Percentiles rank a stretch among this genome's conserved stretches.
phyloP scores from a whole-genome alignment of 306 rosid genomes.

The Neltuma alba region DNA sequence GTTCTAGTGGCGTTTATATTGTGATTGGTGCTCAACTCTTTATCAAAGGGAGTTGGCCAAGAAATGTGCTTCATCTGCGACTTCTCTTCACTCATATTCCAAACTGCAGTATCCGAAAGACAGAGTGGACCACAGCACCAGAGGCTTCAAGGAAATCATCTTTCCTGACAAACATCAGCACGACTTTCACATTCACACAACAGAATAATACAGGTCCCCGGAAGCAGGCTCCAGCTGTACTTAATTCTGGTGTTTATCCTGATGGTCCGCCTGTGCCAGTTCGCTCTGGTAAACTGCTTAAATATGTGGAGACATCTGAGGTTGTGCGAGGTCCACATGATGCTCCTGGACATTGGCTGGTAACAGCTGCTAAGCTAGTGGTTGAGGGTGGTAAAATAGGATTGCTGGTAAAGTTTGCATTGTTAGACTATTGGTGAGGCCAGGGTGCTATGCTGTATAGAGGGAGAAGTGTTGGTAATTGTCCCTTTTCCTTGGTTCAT shows the following conservation, averaged over 20 bases:
- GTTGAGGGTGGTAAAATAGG: conserved; percentile 80
- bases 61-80: conserved; percentile 81
- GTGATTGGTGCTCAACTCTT: conserved; percentile 93
- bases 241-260: conserved; percentile 88
- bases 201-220: conserved; percentile 54
- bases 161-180: conserved; percentile 85
- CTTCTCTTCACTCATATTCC: conserved; percentile 73
- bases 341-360: conserved; percentile 94
- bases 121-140: conserved; percentile 82
- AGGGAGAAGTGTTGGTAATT: conserved; percentile 12
- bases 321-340: conserved; percentile 89
- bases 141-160: conserved; percentile 73
- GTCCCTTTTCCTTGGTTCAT: conserved; percentile 32
- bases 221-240: conserved; percentile 71
- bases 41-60: conserved; percentile 88
- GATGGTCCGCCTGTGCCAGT: conserved; percentile 80
- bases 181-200: conserved; percentile 91
- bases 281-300: conserved; percentile 67
- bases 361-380: conserved; percentile 85
- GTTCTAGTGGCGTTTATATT: conserved; percentile 71
- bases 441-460: conserved; percentile 31
- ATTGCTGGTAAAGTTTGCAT: conserved; percentile 82
- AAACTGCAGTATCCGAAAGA: conserved; percentile 72
- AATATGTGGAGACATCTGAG: conserved; percentile 79
- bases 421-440: conserved; percentile 75